phyloP scores from a whole-genome alignment of 805 yeast species.

The Candida alai region DNA sequence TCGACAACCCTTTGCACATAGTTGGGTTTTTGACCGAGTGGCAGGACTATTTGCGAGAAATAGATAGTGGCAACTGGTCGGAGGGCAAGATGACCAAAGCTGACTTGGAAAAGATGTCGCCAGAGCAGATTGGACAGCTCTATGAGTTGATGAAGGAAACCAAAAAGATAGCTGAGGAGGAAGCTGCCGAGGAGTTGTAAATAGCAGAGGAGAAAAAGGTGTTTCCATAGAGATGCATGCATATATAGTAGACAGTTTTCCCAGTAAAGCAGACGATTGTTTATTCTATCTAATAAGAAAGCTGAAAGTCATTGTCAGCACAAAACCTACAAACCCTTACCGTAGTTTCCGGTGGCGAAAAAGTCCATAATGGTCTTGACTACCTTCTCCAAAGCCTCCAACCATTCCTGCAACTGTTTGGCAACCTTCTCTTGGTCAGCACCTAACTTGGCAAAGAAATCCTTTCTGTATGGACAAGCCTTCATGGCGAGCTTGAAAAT shows the following conservation, averaged over 20 bases:
- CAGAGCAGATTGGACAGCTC: constrained; percentile 81
- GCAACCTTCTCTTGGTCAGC: constrained; percentile 64
- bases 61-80: constrained; percentile 46
- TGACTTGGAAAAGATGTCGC: constrained; percentile 77
- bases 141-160: constrained; percentile 80
- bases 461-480: constrained; percentile 89
- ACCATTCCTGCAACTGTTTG: constrained; percentile 67
- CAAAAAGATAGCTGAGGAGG: constrained; percentile 25
- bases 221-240: too few relatives aligned
- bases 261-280: neutral
- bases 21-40: constrained; percentile 91
- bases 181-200: neutral
- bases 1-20: constrained; percentile 88
- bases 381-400: constrained; percentile 68
- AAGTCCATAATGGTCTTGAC: constrained; percentile 72
- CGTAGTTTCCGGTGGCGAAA: constrained; percentile 77
- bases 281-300: constrained; percentile 2
- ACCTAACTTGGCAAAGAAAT: constrained; percentile 79
- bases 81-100: constrained; percentile 50
- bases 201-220: neutral
- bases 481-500: constrained; percentile 92
- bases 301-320: too few relatives aligned
- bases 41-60: constrained; percentile 75
- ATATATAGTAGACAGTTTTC: too few relatives aligned
- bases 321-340: constrained; percentile 65